Percentiles rank a stretch among this genome's conserved stretches.
Conservation (phyloP, 2,329 filamentous ascomycete species). For the Drechslera avenae region DNA sequence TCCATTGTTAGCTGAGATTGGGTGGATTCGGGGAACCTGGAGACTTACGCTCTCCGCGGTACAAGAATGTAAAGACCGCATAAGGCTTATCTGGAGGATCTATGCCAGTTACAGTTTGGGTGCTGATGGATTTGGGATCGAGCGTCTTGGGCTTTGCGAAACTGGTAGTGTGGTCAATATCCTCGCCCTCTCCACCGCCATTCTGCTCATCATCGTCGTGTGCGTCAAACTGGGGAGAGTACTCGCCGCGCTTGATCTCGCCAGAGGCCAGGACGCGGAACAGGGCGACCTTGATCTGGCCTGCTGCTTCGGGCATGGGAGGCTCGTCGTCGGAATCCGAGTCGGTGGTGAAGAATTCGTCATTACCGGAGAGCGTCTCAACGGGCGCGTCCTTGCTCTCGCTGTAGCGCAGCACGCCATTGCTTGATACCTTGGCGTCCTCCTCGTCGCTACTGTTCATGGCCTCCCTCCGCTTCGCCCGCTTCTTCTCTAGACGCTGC, state of each 20-base stretch:
- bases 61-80: constrained; percentile 96
- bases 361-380: constrained; percentile 73
- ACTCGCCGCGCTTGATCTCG: constrained; percentile 97
- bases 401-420: constrained; percentile 78
- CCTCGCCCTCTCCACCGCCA: constrained; percentile 68
- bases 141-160: constrained; percentile 96
- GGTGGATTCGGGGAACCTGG: neutral
- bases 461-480: constrained; percentile 73
- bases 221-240: constrained; percentile 95
- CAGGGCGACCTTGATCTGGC: constrained; percentile 97
- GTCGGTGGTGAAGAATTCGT: constrained; percentile 66
- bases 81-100: constrained; percentile 96
- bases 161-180: constrained; percentile 95
- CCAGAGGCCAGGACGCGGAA: constrained; percentile 94
- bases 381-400: constrained; percentile 75
- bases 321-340: constrained; percentile 81
- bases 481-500: constrained; percentile 78
- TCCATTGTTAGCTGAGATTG: constrained; percentile 17
- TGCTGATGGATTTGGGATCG: constrained; percentile 96
- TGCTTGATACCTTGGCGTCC: constrained; percentile 44
- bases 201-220: constrained; percentile 87
- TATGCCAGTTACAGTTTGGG: constrained; percentile 97
- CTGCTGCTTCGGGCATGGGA: constrained; percentile 85
- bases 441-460: constrained; percentile 56
- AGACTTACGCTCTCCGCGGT: constrained; percentile 86